These are phyloP conservation scores for Lizanozyma gosingica DNA, from an alignment of 1,139 yeast genomes.

Conservation along the genomic window DNA sequence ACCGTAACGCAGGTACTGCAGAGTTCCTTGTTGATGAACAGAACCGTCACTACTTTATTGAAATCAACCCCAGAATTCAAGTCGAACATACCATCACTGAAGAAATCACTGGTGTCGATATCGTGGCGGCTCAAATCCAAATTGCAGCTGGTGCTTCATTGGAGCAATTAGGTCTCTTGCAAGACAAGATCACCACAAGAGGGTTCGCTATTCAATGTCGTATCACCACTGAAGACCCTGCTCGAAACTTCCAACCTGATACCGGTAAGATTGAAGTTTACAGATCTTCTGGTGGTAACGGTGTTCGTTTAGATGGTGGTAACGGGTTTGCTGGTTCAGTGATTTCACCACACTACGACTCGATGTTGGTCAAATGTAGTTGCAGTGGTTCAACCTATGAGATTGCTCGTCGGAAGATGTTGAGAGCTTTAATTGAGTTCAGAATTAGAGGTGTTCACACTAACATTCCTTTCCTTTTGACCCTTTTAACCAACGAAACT, in stretches of 20 bases:
- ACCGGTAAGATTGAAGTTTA: slow-evolving; percentile 98
- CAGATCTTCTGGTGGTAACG: slow-evolving; percentile 98
- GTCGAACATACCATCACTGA: slow-evolving; percentile 98
- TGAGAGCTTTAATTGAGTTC: slow-evolving; percentile 91
- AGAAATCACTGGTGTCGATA: slow-evolving; percentile 96
- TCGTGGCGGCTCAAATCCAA: slow-evolving; percentile 98
- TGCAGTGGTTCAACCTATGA: slow-evolving; percentile 96
- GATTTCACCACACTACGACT: slow-evolving; percentile 95
- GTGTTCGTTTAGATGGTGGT: slow-evolving; percentile 98
- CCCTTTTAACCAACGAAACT: slow-evolving; percentile 87
- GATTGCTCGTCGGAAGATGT: slow-evolving; percentile 94
- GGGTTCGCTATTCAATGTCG: slow-evolving; percentile 99
- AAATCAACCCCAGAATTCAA: slow-evolving; percentile 97
- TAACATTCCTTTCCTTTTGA: slow-evolving; percentile 89
- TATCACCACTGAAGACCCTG: slow-evolving; percentile 97
- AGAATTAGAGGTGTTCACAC: slow-evolving; percentile 99
- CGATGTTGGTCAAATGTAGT: slow-evolving; percentile 96
- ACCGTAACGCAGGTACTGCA: slow-evolving; percentile 98
- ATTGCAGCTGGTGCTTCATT: slow-evolving; percentile 98
- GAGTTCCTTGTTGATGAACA: slow-evolving; percentile 92
- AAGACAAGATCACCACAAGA: slow-evolving; percentile 89
- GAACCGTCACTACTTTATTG: slow-evolving; percentile 95
- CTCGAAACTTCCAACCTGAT: slow-evolving; percentile 96
- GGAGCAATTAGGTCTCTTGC: slow-evolving; percentile 83
- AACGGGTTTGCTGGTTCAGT: slow-evolving; percentile 98